These are phyloP conservation scores for Tilletia setariae DNA, from an alignment of 1,284 basidiomycete genomes.

Conservation along the genomic window DNA sequence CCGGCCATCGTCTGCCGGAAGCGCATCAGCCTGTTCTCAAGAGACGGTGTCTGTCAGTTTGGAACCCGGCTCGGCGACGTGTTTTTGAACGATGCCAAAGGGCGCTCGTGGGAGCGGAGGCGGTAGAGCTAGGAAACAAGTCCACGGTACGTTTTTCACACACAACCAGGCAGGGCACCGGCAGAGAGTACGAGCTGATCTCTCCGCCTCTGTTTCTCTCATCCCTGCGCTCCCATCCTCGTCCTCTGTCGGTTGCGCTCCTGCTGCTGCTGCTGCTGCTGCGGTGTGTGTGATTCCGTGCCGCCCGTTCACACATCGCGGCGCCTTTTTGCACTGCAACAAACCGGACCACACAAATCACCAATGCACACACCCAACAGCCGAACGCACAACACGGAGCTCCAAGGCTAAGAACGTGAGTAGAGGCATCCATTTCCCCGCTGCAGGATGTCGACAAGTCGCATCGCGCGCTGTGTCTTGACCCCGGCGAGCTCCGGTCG, in stretches of 20 bases:
- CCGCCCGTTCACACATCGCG: too few relatives aligned
- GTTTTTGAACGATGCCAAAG: conserved; percentile 3
- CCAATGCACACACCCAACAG: background rate
- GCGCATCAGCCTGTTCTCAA: background rate
- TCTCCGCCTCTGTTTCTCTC: too few relatives aligned
- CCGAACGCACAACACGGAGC: conserved; percentile 10
- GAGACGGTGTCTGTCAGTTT: background rate
- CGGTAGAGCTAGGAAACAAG: background rate
- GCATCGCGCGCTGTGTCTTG: background rate
- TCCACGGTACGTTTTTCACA: background rate
- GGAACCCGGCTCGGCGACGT: too few relatives aligned
- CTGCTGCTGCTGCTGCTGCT: too few relatives aligned
- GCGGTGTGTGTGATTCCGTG: too few relatives aligned
- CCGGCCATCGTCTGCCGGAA: background rate
- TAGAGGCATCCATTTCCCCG: background rate
- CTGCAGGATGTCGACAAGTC: too few relatives aligned
- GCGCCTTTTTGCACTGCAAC: too few relatives aligned
- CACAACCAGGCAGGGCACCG: background rate
- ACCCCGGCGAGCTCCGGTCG: background rate
- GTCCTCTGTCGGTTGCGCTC: too few relatives aligned
- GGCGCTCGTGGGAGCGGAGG: background rate
- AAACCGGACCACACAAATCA: background rate
- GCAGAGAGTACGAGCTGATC: too few relatives aligned
- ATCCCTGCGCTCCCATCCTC: too few relatives aligned
- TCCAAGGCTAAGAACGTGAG: conserved; percentile 16